Base-by-base conservation (phyloP, 805 yeast species). In the Candida jianshihensis region DNA sequence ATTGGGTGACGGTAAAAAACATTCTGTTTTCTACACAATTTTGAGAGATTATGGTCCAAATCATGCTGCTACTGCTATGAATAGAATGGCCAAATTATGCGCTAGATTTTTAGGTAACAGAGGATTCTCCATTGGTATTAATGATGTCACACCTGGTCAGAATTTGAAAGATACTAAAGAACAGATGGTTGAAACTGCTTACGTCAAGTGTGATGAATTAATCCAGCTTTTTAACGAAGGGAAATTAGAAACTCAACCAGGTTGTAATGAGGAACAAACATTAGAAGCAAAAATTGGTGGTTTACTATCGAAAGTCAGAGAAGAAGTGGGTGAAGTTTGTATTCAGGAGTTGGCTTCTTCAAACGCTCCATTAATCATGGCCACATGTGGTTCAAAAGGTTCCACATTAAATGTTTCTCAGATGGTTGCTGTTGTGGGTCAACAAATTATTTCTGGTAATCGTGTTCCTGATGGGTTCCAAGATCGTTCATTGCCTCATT, bases 391-490 rank as follows among this genome's bases (percentile, higher is more conserved):
- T 50, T 90, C 97, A 29, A 92, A 92, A 61, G 99, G 99, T 63
- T 92, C 97, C 27, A 88, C 96, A 0, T 73, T 94, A 44, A 92
- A 92, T 61, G 98, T 92, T 21, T 92, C 98, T 12, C 99, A 92
- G 68, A 92, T 92, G 99, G 97, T 92, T 72, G 99, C 99, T 0
- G 96, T 90, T 57, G 98, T 92, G 20, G 98, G 98, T 37, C 99
- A 92, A 66, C 99, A 92, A 64, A 92, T 92, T 68, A 92, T 92
- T 49, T 81, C 96, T 4, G 99, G 99, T 62, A 85, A 87, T 58
- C 95, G 99, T 74, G 98, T 92, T 43, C 97, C 98, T 18, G 96
- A 92, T 70, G 99, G 99, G n/a, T 92, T 92, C 73, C 97, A 92
- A 62, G 97, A 92, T 64, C 79, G 99, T 63, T 87, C 98, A 0